These are phyloP conservation scores for Angomonas ambiguus DNA, from an alignment of 208 protist species.

Conservation along the genomic window DNA sequence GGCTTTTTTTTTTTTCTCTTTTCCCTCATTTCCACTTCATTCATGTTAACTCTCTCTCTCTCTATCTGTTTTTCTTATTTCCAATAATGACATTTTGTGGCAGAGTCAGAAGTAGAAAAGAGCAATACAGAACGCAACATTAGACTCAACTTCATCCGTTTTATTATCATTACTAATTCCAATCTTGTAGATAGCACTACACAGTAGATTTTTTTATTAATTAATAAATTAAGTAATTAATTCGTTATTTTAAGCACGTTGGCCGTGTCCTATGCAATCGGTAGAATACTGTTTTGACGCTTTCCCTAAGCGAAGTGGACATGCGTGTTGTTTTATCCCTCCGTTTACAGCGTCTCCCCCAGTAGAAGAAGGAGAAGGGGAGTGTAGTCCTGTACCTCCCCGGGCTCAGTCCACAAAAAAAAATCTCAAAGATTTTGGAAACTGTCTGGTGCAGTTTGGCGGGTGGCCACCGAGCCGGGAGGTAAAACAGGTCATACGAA, in stretches of 20 bases:
- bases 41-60: no score
- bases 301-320: conserved; percentile 31
- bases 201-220: no score
- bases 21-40: no score
- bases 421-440: background rate
- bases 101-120: no score
- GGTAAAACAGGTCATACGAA: conserved; percentile 25
- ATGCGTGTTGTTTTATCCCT: conserved; percentile 29
- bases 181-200: no score
- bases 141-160: no score
- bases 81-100: no score
- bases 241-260: background rate
- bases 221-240: no score
- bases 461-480: conserved; percentile 42
- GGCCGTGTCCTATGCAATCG: conserved; percentile 20
- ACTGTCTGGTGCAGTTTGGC: conserved; percentile 44
- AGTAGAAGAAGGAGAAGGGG: conserved; percentile 13
- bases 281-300: conserved; percentile 34
- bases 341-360: conserved; percentile 20
- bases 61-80: no score
- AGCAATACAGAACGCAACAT: no score
- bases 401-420: background rate
- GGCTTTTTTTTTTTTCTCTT: no score
- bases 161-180: no score
- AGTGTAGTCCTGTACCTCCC: background rate